Evolutionary conservation across 352 stramenopile species (phyloP).

Genomic region (Phytophthora hybrid): DNA sequence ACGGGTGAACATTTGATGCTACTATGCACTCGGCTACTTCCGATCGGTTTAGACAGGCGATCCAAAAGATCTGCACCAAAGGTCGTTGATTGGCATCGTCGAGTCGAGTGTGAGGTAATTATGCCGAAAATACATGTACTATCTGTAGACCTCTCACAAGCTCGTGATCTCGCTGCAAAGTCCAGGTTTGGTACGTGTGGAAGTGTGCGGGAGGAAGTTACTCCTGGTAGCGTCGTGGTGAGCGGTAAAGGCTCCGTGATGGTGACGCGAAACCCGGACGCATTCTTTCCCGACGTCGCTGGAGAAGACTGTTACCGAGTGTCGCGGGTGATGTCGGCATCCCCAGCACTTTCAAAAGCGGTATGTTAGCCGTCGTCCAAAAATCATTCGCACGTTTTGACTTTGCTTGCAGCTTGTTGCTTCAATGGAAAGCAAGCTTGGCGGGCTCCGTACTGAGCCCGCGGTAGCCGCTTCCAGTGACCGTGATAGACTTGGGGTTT

Average conservation of each 20-base stretch:
- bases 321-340: slow-evolving; percentile 49
- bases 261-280: slow-evolving; percentile 58
- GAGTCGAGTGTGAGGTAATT: slow-evolving; percentile 29
- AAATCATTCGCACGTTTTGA: not conserved
- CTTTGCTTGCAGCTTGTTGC: slow-evolving; percentile 29
- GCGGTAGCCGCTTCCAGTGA: slow-evolving; percentile 27
- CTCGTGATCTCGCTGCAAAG: not conserved
- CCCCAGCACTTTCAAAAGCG: slow-evolving; percentile 35
- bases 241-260: slow-evolving; percentile 45
- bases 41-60: slow-evolving; percentile 35
- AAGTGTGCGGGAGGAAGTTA: slow-evolving; percentile 43
- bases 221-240: slow-evolving; percentile 63
- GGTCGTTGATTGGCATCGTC: slow-evolving; percentile 72
- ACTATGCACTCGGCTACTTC: slow-evolving; percentile 43
- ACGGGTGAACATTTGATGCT: not conserved
- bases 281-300: slow-evolving; percentile 48
- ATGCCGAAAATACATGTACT: not conserved
- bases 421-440: slow-evolving; percentile 37
- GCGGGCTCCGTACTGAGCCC: slow-evolving; percentile 25
- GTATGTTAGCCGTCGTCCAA: slow-evolving; percentile 12
- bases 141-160: too few species aligned
- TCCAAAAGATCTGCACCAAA: slow-evolving; percentile 46
- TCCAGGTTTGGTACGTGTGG: slow-evolving; percentile 69
- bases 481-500: slow-evolving; percentile 34
- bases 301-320: slow-evolving; percentile 41